These are phyloP conservation scores for Wallacemonas sp. DNA, from an alignment of 208 protist species.

Conservation along the genomic window DNA sequence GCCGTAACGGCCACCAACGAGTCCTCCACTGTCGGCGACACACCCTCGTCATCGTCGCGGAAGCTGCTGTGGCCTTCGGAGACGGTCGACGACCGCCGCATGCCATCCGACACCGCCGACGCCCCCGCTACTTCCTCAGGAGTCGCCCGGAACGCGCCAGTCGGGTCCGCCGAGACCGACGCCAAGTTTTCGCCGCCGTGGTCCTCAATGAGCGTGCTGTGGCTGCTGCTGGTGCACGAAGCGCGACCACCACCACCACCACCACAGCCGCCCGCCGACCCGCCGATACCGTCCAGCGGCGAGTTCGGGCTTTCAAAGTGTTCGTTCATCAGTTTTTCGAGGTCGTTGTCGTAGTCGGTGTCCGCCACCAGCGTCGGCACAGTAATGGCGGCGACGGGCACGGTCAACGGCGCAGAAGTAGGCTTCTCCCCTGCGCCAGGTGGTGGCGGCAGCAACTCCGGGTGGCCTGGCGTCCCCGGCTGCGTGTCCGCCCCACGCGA, in stretches of 20 bases:
- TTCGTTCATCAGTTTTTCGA: conserved; percentile 9
- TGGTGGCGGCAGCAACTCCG: no score
- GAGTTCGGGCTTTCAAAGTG: not conserved
- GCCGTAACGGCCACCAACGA: conserved; percentile 8
- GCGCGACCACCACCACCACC: not conserved
- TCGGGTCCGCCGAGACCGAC: no score
- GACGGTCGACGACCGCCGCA: not conserved
- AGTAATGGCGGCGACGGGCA: not conserved
- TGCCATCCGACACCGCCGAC: not conserved
- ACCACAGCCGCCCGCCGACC: not conserved
- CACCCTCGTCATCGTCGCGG: not conserved
- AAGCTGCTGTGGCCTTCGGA: conserved; percentile 9
- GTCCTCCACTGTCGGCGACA: not conserved
- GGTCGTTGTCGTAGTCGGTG: conserved; percentile 11
- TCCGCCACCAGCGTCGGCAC: not conserved
- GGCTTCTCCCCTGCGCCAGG: no score
- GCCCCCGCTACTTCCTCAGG: not conserved
- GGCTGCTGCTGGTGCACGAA: not conserved
- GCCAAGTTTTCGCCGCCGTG: not conserved
- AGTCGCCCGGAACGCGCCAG: not conserved
- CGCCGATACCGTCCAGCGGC: not conserved
- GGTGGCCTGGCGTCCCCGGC: not conserved
- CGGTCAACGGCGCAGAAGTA: not conserved
- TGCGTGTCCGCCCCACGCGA: not conserved
- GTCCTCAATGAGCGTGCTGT: conserved; percentile 17